Evolutionary conservation across 2,329 filamentous ascomycete species (phyloP), one percentile per base, ranked within the genome.

Genomic region (Paecilomyces variotii): DNA sequence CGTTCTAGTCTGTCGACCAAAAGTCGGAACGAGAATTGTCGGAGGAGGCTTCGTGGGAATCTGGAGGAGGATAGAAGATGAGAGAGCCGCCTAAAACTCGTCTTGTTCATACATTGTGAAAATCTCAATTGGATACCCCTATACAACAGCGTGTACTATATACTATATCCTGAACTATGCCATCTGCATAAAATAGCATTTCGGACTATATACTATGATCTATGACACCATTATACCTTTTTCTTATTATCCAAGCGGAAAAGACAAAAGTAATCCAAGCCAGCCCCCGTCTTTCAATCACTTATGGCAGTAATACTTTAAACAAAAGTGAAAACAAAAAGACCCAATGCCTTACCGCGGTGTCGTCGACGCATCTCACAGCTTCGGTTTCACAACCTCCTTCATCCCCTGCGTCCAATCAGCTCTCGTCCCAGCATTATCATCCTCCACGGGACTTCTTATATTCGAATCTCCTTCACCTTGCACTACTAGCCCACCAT

Each of bases 21-120:
- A 79, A 62, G 79, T 80, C 56, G 80, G 80, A 7, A 62, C 72
- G 7, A 70, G 73, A 54, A 74, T 79, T 49, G 67, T 74, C 6
- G 80, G 79, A 11, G 80, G 80, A 51, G 80, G 80, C 2, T 83
- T 83, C 62, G 69, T 83, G 55, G 80, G 76, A 1, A 64, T 82
- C 32, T 83, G 76, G 75, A 74, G 73, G 57, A 76, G 74, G 56
- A 76, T 74, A 19, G 73, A 74, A 62, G 68, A 72, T 63, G 60
- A 9, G 7, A 14, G 49, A n/a, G 32, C 2, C 39, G 5, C 14
- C 9, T 51, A 55, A 27, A 53, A 19, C 57, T 19, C 19, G 19
- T 19, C 19, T 19, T 19, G 56, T 35, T 66, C 57, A 61, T 53
- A 53, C 59, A 28, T 28, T 27, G 27, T 27, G n/a, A 45, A 19